phyloP scores from a whole-genome alignment of 2,329 filamentous ascomycete species.

The Xylariaceae sp. region DNA sequence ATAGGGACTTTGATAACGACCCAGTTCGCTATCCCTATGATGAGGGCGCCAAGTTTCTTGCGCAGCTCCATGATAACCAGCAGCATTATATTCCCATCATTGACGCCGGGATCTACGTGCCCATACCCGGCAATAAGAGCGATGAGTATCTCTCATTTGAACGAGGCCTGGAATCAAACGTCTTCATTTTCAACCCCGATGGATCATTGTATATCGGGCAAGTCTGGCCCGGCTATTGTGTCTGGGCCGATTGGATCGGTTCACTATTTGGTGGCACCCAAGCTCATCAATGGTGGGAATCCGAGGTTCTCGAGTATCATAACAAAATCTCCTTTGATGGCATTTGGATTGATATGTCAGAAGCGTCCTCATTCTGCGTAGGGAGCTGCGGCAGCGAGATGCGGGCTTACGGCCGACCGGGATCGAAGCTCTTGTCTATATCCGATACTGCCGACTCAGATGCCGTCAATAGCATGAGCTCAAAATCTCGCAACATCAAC shows the following conservation, averaged over 20 bases:
- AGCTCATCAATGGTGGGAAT: conserved; percentile 64
- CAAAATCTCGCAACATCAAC: conserved; percentile 55
- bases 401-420: conserved; percentile 23
- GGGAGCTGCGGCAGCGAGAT: conserved; percentile 66
- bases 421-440: neutral
- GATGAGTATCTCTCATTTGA: conserved; percentile 61
- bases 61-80: conserved; percentile 55
- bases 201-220: conserved; percentile 53
- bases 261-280: conserved; percentile 55
- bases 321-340: conserved; percentile 46
- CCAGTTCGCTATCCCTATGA: conserved; percentile 50
- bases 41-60: conserved; percentile 55
- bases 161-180: conserved; percentile 52
- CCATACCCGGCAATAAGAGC: conserved; percentile 61
- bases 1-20: conserved; percentile 59
- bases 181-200: conserved; percentile 53
- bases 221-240: conserved; percentile 68
- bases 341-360: conserved; percentile 56
- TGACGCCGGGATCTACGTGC: conserved; percentile 65
- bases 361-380: conserved; percentile 59
- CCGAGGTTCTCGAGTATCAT: conserved; percentile 56
- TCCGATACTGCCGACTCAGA: neutral
- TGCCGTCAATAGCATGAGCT: neutral
- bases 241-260: conserved; percentile 66
- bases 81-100: conserved; percentile 72